A percentile compares a stretch with the other conserved stretches of the same genome.
Conservation (phyloP, 2,329 filamentous ascomycete genomes). For the Decorospora gaudefroyi region DNA sequence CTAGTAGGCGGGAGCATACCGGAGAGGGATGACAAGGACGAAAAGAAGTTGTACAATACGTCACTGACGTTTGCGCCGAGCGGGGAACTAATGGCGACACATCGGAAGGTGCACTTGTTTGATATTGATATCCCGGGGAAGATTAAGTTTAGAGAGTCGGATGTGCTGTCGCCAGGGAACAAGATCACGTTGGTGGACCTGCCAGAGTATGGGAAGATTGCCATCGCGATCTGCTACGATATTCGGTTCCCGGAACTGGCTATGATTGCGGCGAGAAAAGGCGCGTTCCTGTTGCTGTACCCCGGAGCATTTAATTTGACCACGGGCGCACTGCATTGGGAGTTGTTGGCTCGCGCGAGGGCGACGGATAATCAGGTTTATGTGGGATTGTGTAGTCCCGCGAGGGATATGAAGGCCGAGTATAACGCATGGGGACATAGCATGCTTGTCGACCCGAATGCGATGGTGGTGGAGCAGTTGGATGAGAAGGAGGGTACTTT, state of each 20-base stretch:
- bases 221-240: constrained; percentile 95
- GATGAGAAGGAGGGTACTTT: constrained; percentile 78
- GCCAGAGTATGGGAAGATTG: constrained; percentile 85
- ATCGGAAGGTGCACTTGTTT: constrained; percentile 94
- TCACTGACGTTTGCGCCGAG: constrained; percentile 78
- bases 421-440: constrained; percentile 96
- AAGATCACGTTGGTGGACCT: constrained; percentile 84
- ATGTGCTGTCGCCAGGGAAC: constrained; percentile 84
- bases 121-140: constrained; percentile 97
- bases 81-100: constrained; percentile 80
- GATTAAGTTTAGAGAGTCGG: constrained; percentile 88
- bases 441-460: constrained; percentile 85
- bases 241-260: constrained; percentile 94
- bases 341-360: constrained; percentile 76
- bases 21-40: constrained; percentile 64
- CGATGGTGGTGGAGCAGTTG: constrained; percentile 76
- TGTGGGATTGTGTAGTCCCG: constrained; percentile 89
- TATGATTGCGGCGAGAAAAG: constrained; percentile 81
- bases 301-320: constrained; percentile 97
- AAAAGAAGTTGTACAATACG: constrained; percentile 86
- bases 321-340: constrained; percentile 91
- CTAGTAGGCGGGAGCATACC: constrained; percentile 92
- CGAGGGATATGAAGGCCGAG: constrained; percentile 72
- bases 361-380: constrained; percentile 95
- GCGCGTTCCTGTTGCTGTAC: constrained; percentile 87